A percentile compares a stretch with the other conserved stretches of the same genome.
These are phyloP conservation scores for Suillus ampliporus DNA, from an alignment of 768 basidiomycete genomes.

Conservation along the genomic window DNA sequence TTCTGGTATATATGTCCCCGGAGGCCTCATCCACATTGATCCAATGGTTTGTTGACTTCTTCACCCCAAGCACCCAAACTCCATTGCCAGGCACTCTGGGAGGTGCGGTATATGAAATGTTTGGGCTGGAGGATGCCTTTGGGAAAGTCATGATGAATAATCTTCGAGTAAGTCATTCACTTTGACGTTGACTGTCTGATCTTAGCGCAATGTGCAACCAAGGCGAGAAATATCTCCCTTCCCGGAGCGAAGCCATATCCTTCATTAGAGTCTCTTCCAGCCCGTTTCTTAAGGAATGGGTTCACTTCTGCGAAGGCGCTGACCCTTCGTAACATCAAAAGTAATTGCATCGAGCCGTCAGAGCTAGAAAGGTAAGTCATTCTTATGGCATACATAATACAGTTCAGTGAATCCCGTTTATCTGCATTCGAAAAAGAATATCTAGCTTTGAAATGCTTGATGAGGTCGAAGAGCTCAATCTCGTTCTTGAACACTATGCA, in stretches of 20 bases:
- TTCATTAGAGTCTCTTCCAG: slow-evolving; percentile 55
- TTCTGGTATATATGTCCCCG: slow-evolving; percentile 86
- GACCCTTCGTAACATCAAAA: slow-evolving; percentile 73
- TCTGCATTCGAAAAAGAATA: slow-evolving; percentile 54
- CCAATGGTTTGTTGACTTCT: slow-evolving; percentile 72
- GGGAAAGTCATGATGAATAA: slow-evolving; percentile 94
- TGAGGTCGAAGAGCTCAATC: slow-evolving; percentile 92
- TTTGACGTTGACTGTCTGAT: background rate
- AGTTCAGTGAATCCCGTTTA: background rate
- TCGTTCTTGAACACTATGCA: slow-evolving; percentile 89
- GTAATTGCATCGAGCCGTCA: slow-evolving; percentile 46
- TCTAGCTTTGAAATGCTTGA: slow-evolving; percentile 86
- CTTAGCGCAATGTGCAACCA: background rate
- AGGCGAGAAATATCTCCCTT: slow-evolving; percentile 76
- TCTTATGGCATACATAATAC: background rate
- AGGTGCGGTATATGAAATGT: slow-evolving; percentile 91
- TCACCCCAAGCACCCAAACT: slow-evolving; percentile 25
- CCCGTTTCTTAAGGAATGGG: slow-evolving; percentile 62
- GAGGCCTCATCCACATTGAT: slow-evolving; percentile 62
- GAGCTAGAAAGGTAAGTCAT: slow-evolving; percentile 65
- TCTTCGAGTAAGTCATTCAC: slow-evolving; percentile 59
- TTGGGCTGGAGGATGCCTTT: slow-evolving; percentile 83
- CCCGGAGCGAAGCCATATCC: slow-evolving; percentile 74
- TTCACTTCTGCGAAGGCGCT: slow-evolving; percentile 62
- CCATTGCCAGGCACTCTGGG: slow-evolving; percentile 41